Evolutionary conservation across 2,329 filamentous ascomycete genomes (phyloP), one percentile per base, ranked within the genome.

Genomic region (Aspergillus tamarii): DNA sequence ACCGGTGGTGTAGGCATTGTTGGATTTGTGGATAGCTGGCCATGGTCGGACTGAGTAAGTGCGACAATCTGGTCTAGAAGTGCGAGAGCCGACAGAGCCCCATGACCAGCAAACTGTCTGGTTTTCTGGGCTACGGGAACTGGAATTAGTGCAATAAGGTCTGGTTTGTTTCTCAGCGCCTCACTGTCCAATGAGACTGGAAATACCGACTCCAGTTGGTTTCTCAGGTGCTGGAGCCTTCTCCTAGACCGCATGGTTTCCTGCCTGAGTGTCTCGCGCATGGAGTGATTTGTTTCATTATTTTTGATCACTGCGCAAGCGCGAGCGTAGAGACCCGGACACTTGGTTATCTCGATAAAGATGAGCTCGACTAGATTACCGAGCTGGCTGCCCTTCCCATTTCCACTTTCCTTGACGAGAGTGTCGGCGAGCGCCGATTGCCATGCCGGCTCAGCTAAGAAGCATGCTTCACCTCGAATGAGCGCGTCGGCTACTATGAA

Each of bases 401-500:
- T 43, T 4, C 6, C 11, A 10, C 39, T 41, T n/a, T 60, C 58
- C 4, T 45, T 32, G 5, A 2, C 26, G 7, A 54, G 30, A 1
- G 23, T 30, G n/a, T 30, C 46, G 6, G 7, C 14, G 32, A 60
- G 46, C 23, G 52, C 10, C 19, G 48, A 26, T 26, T 45, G 56
- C 66, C 66, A 67, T 3, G 39, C 59, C 4, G 41, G n/a, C 23
- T 60, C 61, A 1, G 48, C 66, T 4, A 67, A 30, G 52, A 67
- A 67, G 48, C 66, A 67, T 9, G 53, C 39, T 50, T 67, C 59
- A 1, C 53, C 41, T 7, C 57, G 57, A 16, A 64, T 53, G 8
- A 67, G 48, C 1, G 66, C 56, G 11, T 66, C 66, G 3, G 61
- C 64, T 4, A 67, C 39, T 10, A 67, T 32, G 21, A 67, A 66